Evolutionary conservation across 345 rosid species (phyloP).

Genomic region (Trapa bicornis): DNA sequence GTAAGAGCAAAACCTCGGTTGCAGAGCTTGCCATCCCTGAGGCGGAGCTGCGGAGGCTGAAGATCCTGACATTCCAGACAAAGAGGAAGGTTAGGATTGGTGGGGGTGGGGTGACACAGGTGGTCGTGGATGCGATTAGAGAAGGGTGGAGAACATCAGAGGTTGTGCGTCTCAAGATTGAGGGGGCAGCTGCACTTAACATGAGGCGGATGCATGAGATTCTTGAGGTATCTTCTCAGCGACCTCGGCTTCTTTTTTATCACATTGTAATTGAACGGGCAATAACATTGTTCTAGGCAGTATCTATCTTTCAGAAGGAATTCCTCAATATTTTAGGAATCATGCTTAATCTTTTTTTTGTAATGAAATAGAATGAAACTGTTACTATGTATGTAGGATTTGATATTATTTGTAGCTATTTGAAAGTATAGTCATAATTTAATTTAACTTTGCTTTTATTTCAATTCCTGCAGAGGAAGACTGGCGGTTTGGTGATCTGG

Average conservation of each 20-base stretch:
- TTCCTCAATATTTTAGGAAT: neutral
- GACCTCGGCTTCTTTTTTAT: neutral
- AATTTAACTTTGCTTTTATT: conserved; percentile 4
- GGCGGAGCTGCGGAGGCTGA: conserved; percentile 65
- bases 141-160: conserved; percentile 71
- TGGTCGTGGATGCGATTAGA: conserved; percentile 54
- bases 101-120: conserved; percentile 65
- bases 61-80: conserved; percentile 50
- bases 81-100: conserved; percentile 49
- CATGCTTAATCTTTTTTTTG: neutral
- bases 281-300: neutral
- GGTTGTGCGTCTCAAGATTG: conserved; percentile 74
- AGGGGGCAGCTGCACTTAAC: conserved; percentile 78
- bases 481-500: conserved; percentile 97
- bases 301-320: neutral
- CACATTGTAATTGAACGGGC: neutral
- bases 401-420: neutral
- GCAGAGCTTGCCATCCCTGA: conserved; percentile 73
- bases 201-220: conserved; percentile 89
- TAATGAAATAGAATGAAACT: neutral
- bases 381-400: too few species aligned
- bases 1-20: conserved; percentile 43
- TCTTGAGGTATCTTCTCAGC: conserved; percentile 55
- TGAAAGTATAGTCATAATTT: neutral
- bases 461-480: conserved; percentile 50